These are phyloP conservation scores for Entomophthora muscae DNA, from an alignment of 371 early-diverging fungal genomes.

Conservation along the genomic window DNA sequence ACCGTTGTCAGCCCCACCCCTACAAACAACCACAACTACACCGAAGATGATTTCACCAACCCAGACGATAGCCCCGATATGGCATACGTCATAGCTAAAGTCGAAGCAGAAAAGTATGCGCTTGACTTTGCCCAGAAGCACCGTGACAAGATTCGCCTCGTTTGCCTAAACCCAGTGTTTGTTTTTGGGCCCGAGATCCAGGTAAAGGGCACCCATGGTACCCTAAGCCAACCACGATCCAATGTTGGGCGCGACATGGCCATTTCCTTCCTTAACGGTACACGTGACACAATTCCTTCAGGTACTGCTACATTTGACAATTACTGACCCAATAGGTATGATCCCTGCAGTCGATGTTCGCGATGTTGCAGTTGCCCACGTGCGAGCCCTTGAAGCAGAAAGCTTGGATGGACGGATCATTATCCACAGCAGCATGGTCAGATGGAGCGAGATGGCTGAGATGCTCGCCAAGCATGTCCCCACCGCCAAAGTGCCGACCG, in stretches of 20 bases:
- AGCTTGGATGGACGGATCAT: not conserved
- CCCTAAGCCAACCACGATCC: no score
- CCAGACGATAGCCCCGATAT: no score
- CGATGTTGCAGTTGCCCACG: not conserved
- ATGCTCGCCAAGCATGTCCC: not conserved
- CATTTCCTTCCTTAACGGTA: no score
- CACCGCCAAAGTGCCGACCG: not conserved
- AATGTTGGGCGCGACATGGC: no score
- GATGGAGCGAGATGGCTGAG: not conserved
- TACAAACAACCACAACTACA: not conserved
- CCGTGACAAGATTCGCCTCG: not conserved
- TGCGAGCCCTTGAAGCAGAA: not conserved
- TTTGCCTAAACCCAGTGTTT: not conserved
- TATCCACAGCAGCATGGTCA: not conserved
- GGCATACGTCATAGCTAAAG: not conserved
- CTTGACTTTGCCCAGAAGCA: not conserved
- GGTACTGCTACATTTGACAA: no score
- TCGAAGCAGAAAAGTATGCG: not conserved
- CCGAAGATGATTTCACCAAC: not conserved
- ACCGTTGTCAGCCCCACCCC: not conserved
- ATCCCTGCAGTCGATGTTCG: not conserved
- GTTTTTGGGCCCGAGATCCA: not conserved
- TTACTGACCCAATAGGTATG: not conserved
- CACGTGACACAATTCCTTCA: no score
- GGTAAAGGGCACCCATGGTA: no score